phyloP scores from a whole-genome alignment of 1,139 yeast species.

The Petasospora rhodanensis region DNA sequence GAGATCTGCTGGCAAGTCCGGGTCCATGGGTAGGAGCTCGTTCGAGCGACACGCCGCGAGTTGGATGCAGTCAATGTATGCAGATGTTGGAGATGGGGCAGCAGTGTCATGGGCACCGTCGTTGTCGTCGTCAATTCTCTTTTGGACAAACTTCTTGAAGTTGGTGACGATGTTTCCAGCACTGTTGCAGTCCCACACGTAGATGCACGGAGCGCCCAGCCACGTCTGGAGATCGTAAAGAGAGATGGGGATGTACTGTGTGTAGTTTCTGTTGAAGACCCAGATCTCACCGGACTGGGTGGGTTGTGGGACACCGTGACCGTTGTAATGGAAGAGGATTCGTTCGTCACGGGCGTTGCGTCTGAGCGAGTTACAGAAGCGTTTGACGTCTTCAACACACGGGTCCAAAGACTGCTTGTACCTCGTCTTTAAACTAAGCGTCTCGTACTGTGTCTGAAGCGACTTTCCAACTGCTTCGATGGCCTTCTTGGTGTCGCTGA shows the following conservation, averaged over 20 bases:
- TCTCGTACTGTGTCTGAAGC: slow-evolving; percentile 84
- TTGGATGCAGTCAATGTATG: slow-evolving; percentile 83
- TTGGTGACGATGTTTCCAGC: slow-evolving; percentile 93
- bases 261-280: slow-evolving; percentile 96
- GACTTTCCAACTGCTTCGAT: slow-evolving; percentile 87
- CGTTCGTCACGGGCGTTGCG: slow-evolving; percentile 90
- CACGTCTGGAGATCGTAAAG: slow-evolving; percentile 90
- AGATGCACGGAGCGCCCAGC: slow-evolving; percentile 97
- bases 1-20: slow-evolving; percentile 92
- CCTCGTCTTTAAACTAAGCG: slow-evolving; percentile 79
- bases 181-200: slow-evolving; percentile 90
- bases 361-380: slow-evolving; percentile 84
- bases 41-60: slow-evolving; percentile 88
- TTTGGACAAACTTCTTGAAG: slow-evolving; percentile 85
- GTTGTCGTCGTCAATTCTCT: slow-evolving; percentile 83
- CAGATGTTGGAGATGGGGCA: slow-evolving; percentile 52
- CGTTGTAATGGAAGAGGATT: slow-evolving; percentile 89
- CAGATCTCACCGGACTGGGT: slow-evolving; percentile 97
- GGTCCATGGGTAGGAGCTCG: slow-evolving; percentile 88
- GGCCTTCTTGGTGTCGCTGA: slow-evolving; percentile 85
- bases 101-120: slow-evolving; percentile 64
- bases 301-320: slow-evolving; percentile 98
- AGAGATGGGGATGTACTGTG: slow-evolving; percentile 95
- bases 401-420: slow-evolving; percentile 93
- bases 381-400: slow-evolving; percentile 89